These are phyloP conservation scores for Perilla frutescens DNA, from an alignment of 257 asterid species.

Conservation along the genomic window DNA sequence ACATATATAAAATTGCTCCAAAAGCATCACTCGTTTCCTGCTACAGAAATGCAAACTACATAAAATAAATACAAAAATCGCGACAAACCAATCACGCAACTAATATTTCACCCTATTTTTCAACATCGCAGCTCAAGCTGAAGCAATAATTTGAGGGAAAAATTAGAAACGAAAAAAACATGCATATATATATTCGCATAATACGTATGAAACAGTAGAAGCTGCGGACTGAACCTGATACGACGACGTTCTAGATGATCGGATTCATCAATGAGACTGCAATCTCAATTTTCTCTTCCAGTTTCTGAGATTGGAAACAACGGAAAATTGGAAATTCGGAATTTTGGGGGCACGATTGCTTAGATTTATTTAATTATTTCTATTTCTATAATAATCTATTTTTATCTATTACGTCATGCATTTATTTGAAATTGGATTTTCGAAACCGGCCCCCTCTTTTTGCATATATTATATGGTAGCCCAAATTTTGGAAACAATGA, in stretches of 20 bases:
- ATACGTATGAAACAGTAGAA: conserved; percentile 34
- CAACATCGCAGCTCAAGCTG: conserved; percentile 35
- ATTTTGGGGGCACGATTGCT: conserved; percentile 44
- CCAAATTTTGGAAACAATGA: not conserved
- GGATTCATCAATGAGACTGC: conserved; percentile 34
- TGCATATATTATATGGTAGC: not conserved
- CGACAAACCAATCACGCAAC: conserved; percentile 28
- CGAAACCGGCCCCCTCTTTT: not conserved
- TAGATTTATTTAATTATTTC: conserved; percentile 33
- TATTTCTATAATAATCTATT: not conserved
- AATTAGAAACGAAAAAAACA: not conserved
- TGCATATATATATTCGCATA: not conserved
- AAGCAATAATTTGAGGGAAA: conserved; percentile 22
- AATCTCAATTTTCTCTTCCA: conserved; percentile 24
- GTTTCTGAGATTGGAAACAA: conserved; percentile 37
- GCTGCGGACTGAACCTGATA: conserved; percentile 42
- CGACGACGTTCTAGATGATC: conserved; percentile 48
- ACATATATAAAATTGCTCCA: not conserved
- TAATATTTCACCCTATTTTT: conserved; percentile 16
- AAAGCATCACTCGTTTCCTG: conserved; percentile 19
- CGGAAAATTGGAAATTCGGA: conserved; percentile 18
- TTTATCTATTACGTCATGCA: conserved; percentile 12
- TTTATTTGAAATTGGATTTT: conserved; percentile 29
- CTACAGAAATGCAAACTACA: not conserved
- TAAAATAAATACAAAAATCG: conserved; percentile 3